These are phyloP conservation scores for Boehmeria nivea DNA, from an alignment of 306 rosid species.

Conservation along the genomic window DNA sequence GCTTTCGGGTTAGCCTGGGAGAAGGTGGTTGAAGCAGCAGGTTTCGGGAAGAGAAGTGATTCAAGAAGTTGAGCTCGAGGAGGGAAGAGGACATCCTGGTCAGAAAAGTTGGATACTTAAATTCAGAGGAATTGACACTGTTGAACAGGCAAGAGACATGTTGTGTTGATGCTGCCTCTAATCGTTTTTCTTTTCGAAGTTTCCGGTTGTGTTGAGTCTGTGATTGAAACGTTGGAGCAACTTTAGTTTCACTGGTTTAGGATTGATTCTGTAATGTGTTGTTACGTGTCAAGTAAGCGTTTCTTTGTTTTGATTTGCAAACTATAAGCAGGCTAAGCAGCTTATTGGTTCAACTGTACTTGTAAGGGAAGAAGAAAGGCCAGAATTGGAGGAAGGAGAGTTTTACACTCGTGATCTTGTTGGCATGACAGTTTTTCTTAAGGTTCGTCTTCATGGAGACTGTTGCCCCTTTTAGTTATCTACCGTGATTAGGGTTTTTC, in stretches of 20 bases:
- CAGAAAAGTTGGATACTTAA: slow-evolving; percentile 78
- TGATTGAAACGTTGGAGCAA: too few relatives aligned
- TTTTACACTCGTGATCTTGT: slow-evolving; percentile 78
- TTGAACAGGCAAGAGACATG: slow-evolving; percentile 48
- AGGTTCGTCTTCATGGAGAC: slow-evolving; percentile 45
- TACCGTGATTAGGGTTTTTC: slow-evolving; percentile 4
- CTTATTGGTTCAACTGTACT: slow-evolving; percentile 81
- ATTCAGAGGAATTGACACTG: slow-evolving; percentile 60
- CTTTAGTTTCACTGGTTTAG: neutral
- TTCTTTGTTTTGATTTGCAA: slow-evolving; percentile 15
- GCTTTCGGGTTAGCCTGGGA: slow-evolving; percentile 59
- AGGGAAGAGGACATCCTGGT: slow-evolving; percentile 85
- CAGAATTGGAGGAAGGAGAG: slow-evolving; percentile 79
- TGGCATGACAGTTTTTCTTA: slow-evolving; percentile 79
- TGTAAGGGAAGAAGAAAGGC: slow-evolving; percentile 81
- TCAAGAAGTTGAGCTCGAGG: slow-evolving; percentile 64
- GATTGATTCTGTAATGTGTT: slow-evolving; percentile 4
- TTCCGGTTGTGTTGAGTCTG: neutral
- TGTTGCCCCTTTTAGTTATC: slow-evolving; percentile 12
- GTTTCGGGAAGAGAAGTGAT: slow-evolving; percentile 47
- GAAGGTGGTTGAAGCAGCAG: slow-evolving; percentile 73
- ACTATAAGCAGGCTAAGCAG: slow-evolving; percentile 65
- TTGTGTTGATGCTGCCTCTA: neutral
- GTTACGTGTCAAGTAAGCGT: slow-evolving; percentile 10
- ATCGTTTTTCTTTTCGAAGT: neutral